phyloP scores from a whole-genome alignment of 306 rosid species.

The Glycine latifolia region DNA sequence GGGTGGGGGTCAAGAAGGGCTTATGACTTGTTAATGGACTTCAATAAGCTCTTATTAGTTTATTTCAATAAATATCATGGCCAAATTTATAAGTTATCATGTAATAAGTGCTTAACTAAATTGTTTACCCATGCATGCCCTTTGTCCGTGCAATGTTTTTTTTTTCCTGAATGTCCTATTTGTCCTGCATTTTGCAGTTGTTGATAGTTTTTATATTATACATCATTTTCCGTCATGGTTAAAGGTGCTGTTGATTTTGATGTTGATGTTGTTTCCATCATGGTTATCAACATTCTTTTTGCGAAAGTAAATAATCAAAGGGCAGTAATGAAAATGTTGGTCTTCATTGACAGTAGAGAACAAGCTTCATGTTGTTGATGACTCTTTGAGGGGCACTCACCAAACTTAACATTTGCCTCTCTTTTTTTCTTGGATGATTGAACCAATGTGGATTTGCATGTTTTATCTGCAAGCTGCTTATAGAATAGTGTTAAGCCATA shows the following conservation, averaged over 20 bases:
- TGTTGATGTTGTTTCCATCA: no score
- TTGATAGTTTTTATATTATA: not conserved
- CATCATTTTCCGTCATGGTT: not conserved
- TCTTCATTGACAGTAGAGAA: slow-evolving; percentile 4
- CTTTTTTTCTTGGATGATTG: slow-evolving; percentile 19
- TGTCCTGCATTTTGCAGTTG: not conserved
- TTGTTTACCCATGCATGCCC: not conserved
- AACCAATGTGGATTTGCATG: slow-evolving; percentile 21
- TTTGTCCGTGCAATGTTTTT: slow-evolving; percentile 10
- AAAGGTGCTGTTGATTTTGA: no score
- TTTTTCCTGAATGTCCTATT: not conserved
- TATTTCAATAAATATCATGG: no score
- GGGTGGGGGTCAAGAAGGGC: not conserved
- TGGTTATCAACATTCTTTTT: not conserved
- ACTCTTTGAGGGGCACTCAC: not conserved
- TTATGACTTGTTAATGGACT: not conserved
- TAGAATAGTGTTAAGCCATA: slow-evolving; percentile 14
- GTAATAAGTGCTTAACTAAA: not conserved
- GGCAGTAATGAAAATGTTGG: not conserved
- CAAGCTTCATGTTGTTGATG: not conserved
- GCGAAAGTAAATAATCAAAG: slow-evolving; percentile 20
- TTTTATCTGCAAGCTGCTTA: slow-evolving; percentile 21
- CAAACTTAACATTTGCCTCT: not conserved
- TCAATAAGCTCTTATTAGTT: not conserved
- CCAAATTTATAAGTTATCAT: no score